Conservation (phyloP, 345 rosid species). For the Camelina sativa region DNA sequence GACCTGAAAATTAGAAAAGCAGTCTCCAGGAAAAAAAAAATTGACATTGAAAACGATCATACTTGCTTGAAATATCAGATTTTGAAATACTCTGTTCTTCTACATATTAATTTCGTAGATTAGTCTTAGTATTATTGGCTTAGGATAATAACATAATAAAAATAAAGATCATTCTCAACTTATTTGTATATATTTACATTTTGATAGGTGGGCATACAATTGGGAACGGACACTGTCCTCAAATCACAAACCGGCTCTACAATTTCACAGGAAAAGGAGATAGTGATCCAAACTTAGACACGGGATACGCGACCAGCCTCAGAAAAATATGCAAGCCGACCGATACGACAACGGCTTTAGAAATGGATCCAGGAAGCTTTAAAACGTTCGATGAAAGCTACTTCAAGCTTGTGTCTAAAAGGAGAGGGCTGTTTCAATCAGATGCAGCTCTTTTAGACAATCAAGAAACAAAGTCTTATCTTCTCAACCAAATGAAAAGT, state of each 20-base stretch:
- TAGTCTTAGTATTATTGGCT: neutral
- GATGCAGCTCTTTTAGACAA: conserved; percentile 68
- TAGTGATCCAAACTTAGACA: conserved; percentile 57
- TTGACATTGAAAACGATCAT: neutral
- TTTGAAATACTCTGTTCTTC: neutral
- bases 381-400: conserved; percentile 63
- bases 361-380: conserved; percentile 77
- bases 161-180: neutral
- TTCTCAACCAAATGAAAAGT: conserved; percentile 39
- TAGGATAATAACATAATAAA: neutral
- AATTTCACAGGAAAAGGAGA: conserved; percentile 72
- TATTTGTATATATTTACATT: neutral
- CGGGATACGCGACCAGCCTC: conserved; percentile 42
- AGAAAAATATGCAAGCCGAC: conserved; percentile 51
- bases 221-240: conserved; percentile 67
- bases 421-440: conserved; percentile 66
- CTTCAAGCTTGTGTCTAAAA: conserved; percentile 53
- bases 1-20: neutral
- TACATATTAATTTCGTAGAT: neutral
- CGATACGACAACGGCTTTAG: conserved; percentile 56
- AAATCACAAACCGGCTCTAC: conserved; percentile 56
- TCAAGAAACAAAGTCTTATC: conserved; percentile 52
- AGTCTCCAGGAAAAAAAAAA: neutral
- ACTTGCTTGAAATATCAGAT: neutral
- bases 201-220: conserved; percentile 66